phyloP scores from a whole-genome alignment of 108 stramenopile genomes.

The Craspedostauros australis region DNA sequence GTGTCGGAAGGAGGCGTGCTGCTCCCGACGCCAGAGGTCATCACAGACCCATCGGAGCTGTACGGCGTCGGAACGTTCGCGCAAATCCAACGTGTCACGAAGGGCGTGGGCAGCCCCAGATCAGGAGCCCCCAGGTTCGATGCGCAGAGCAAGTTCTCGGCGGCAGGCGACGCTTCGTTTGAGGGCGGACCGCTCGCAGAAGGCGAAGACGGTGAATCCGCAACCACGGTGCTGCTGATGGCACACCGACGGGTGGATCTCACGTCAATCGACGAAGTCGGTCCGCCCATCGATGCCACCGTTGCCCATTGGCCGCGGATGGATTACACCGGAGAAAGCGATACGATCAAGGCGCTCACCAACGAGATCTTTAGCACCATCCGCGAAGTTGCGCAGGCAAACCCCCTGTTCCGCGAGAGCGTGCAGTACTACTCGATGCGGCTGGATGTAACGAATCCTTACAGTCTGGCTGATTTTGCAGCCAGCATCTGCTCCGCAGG shows the following conservation, averaged over 20 bases:
- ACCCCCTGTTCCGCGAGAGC: slow-evolving; percentile 92
- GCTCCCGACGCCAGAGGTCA: slow-evolving; percentile 65
- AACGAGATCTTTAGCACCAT: slow-evolving; percentile 94
- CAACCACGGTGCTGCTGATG: slow-evolving; percentile 66
- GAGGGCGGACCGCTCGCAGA: slow-evolving; percentile 2
- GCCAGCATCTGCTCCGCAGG: slow-evolving; percentile 84
- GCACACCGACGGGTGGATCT: slow-evolving; percentile 88
- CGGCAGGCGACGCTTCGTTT: too few species aligned
- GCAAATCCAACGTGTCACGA: slow-evolving; percentile 66
- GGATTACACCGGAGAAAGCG: slow-evolving; percentile 59
- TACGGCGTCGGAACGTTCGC: slow-evolving; percentile 83
- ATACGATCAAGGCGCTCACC: slow-evolving; percentile 87
- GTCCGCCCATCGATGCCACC: slow-evolving; percentile 87
- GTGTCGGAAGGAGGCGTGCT: slow-evolving; percentile 62
- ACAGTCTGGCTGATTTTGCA: slow-evolving; percentile 92
- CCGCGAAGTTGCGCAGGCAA: slow-evolving; percentile 89
- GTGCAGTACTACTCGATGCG: slow-evolving; percentile 81
- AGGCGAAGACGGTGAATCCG: slow-evolving; percentile 16
- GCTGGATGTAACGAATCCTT: slow-evolving; percentile 89
- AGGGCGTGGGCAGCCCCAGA: slow-evolving; percentile 22
- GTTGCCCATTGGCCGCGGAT: slow-evolving; percentile 87
- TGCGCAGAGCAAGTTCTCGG: too few species aligned
- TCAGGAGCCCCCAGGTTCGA: too few species aligned
- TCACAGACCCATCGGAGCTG: slow-evolving; percentile 58
- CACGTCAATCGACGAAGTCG: slow-evolving; percentile 63